phyloP scores from a whole-genome alignment of 202 grass and related monocot genomes.

The Eragrostis tef region DNA sequence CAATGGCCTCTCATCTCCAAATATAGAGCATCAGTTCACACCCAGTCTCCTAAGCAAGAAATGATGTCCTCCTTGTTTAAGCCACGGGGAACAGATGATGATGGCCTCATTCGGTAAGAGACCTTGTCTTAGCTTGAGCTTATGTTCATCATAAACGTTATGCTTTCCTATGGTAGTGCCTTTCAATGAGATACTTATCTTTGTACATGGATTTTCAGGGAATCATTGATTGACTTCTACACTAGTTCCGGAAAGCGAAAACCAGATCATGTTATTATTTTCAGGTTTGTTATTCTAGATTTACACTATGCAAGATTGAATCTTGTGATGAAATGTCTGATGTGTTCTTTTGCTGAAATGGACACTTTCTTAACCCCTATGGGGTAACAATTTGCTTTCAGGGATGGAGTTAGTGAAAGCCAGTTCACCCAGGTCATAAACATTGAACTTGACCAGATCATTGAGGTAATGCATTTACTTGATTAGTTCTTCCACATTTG shows the following conservation, averaged over 20 bases:
- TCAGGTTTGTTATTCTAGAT: conserved; percentile 56
- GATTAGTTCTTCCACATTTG: not conserved
- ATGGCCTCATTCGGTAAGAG: conserved; percentile 66
- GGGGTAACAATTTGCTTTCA: conserved; percentile 34
- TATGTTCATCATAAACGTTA: not conserved
- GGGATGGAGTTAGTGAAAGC: conserved; percentile 90
- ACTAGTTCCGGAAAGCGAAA: conserved; percentile 76
- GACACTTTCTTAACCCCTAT: conserved; percentile 6
- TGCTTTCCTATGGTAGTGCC: not conserved
- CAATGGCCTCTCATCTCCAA: conserved; percentile 80
- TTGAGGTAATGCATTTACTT: conserved; percentile 55
- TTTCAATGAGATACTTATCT: not conserved
- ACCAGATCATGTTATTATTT: conserved; percentile 81
- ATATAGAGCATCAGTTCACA: conserved; percentile 84
- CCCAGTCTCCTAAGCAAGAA: conserved; percentile 71
- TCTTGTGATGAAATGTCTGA: not conserved
- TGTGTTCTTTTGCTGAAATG: conserved; percentile 22
- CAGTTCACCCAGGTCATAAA: conserved; percentile 91
- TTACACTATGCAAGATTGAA: conserved; percentile 19
- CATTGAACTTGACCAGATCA: conserved; percentile 92
- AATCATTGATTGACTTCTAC: conserved; percentile 87
- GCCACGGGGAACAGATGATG: conserved; percentile 57
- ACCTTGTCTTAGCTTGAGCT: not conserved
- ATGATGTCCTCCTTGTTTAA: conserved; percentile 93
- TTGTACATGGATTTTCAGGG: conserved; percentile 57